These are phyloP conservation scores for Rosa multiflora DNA, from an alignment of 306 rosid genomes.

Conservation along the genomic window DNA sequence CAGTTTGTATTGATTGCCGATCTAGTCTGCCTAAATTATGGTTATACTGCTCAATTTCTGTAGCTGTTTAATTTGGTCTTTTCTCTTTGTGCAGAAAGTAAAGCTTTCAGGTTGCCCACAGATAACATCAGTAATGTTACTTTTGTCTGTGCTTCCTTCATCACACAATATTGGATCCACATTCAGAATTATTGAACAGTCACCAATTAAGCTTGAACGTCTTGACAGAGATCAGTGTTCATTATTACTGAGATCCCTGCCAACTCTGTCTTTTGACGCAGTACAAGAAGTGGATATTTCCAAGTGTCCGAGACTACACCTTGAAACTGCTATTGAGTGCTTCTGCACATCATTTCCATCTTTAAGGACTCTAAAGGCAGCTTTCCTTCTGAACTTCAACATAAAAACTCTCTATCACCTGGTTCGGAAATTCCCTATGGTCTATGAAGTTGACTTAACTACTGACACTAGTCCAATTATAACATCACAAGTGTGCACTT, in stretches of 20 bases:
- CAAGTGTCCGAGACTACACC: conserved; percentile 55
- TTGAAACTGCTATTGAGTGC: conserved; percentile 57
- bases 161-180: conserved; percentile 38
- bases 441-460: conserved; percentile 66
- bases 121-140: conserved; percentile 54
- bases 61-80: conserved; percentile 29
- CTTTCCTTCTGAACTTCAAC: conserved; percentile 54
- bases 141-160: conserved; percentile 61
- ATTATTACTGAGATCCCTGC: conserved; percentile 29
- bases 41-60: conserved; percentile 14
- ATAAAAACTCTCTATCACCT: conserved; percentile 39
- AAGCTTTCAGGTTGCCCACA: conserved; percentile 75
- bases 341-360: conserved; percentile 68
- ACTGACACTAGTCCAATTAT: conserved; percentile 63
- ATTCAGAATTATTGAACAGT: conserved; percentile 32
- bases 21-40: conserved; percentile 23
- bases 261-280: conserved; percentile 46
- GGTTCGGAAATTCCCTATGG: conserved; percentile 49
- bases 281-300: conserved; percentile 79
- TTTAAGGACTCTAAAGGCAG: conserved; percentile 59
- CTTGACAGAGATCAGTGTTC: conserved; percentile 28
- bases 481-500: conserved; percentile 45
- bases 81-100: conserved; percentile 60
- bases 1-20: conserved; percentile 16
- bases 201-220: conserved; percentile 36